Evolutionary conservation across 1,284 basidiomycete genomes (phyloP), one percentile per base, ranked within the genome.

Genomic region (Mycena sp.): DNA sequence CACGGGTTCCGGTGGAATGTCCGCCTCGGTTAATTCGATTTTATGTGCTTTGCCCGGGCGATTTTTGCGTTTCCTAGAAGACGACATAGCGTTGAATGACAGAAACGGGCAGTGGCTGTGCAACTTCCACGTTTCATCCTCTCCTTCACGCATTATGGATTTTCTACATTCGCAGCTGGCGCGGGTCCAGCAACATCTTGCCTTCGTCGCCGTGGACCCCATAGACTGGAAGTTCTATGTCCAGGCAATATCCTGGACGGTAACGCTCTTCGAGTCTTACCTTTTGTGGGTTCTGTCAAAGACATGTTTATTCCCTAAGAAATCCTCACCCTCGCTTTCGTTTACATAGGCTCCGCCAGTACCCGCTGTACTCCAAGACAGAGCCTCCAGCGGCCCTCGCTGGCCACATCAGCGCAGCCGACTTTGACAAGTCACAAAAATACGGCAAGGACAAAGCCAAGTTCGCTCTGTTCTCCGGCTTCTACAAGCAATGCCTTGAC

Each of bases 391-490:
- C 85, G 0, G 89, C 87, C 1, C 86, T 98, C 4, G 87, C 86
- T 0, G 78, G 79, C 0, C 91, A 97, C 73, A 91, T 98, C 68
- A 83, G 85, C 7, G 75, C 81, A 17, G 87, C 91, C 1, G 90
- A 89, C 7, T 98, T 96, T 77, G 79, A 87, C 64, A 98, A 98
- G 73, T 96, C 95, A 1, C 96, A 99, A 76, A 79, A 82, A 26
- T 99, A 99, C 79, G 94, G 95, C 19, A 87, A 85, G 52, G 94
- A 97, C 84, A 98, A 99, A 79, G 91, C 95, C n/a, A 86, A 87
- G 71, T 97, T 93, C 77, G 85, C 87, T 1, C 79, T 98, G 48
- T 75, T 95, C 67, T 87, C 90, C 0, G 88, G 89, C 1, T 67
- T 96, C 59, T 88, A 90, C 75, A 89, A 89, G 72, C 92, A 95